These are phyloP conservation scores for Barnettozyma californica DNA, from an alignment of 805 yeast species.

Conservation along the genomic window DNA sequence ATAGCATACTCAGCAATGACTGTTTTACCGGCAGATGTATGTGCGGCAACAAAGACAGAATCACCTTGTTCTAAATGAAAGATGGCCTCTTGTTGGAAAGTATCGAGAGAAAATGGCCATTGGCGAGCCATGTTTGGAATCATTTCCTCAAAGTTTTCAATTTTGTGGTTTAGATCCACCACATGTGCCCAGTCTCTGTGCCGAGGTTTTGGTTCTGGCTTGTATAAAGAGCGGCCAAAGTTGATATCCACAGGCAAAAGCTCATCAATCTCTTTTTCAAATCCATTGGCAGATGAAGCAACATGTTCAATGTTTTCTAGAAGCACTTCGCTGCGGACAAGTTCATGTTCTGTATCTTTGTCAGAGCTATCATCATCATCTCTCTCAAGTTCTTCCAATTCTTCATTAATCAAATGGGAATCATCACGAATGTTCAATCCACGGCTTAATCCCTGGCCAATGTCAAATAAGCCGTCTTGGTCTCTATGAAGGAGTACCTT, in stretches of 20 bases:
- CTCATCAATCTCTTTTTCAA: constrained; percentile 40
- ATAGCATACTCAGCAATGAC: constrained; percentile 98
- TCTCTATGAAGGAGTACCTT: constrained; percentile 53
- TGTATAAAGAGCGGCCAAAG: constrained; percentile 35
- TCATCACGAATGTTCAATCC: constrained; percentile 40
- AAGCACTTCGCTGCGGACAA: constrained; percentile 2
- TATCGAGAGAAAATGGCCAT: constrained; percentile 94
- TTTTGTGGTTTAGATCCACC: constrained; percentile 77
- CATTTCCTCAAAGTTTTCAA: constrained; percentile 79
- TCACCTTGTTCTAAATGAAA: constrained; percentile 97
- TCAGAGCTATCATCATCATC: constrained; percentile 27
- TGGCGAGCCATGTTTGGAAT: constrained; percentile 90
- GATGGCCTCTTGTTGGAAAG: constrained; percentile 94
- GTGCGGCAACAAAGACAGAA: constrained; percentile 98
- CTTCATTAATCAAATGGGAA: constrained; percentile 3
- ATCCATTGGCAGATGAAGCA: constrained; percentile 5
- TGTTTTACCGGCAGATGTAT: constrained; percentile 97
- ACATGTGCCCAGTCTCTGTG: constrained; percentile 87
- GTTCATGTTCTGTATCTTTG: constrained; percentile 9
- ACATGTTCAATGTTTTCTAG: constrained; percentile 2
- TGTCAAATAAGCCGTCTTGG: constrained; percentile 68
- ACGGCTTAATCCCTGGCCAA: constrained; percentile 76
- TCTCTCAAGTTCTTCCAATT: constrained; percentile 19
- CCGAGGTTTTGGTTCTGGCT: constrained; percentile 26
- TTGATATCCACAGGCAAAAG: constrained; percentile 46